These are phyloP conservation scores for Epichloe sp. DNA, from an alignment of 2,329 filamentous ascomycete genomes.

Conservation along the genomic window DNA sequence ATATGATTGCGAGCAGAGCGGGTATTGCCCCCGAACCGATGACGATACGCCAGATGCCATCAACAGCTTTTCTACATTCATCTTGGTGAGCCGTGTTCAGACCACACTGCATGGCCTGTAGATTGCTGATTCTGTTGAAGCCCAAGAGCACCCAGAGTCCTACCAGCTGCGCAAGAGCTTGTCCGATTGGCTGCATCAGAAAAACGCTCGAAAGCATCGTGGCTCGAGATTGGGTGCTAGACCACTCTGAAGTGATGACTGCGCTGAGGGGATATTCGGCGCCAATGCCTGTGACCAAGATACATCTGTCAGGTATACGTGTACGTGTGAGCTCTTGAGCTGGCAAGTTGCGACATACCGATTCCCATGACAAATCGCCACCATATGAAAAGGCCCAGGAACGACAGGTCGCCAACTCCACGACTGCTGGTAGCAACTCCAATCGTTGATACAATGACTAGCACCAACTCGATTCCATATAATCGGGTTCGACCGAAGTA, in stretches of 20 bases:
- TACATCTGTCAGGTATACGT: background rate
- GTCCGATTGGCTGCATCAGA: constrained; percentile 56
- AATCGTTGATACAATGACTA: constrained; percentile 44
- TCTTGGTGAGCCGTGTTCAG: constrained; percentile 30
- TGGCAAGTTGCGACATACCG: constrained; percentile 19
- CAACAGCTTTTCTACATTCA: constrained; percentile 34
- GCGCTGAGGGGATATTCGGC: constrained; percentile 56
- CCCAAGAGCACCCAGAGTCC: constrained; percentile 40
- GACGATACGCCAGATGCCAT: constrained; percentile 54
- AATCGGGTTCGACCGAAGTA: constrained; percentile 40
- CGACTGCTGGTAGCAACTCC: constrained; percentile 39
- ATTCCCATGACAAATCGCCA: constrained; percentile 43
- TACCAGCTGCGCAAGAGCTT: constrained; percentile 50
- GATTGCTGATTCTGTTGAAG: constrained; percentile 26
- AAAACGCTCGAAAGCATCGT: constrained; percentile 57
- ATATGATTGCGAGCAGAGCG: constrained; percentile 49
- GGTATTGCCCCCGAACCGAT: constrained; percentile 53
- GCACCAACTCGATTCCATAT: constrained; percentile 42
- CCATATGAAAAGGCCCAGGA: constrained; percentile 37
- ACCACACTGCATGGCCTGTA: constrained; percentile 34
- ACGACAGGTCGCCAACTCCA: constrained; percentile 36
- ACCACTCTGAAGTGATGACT: constrained; percentile 55
- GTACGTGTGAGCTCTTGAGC: background rate
- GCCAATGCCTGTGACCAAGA: constrained; percentile 38
- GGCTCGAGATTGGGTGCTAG: constrained; percentile 48